Base-by-base conservation (phyloP, 352 stramenopile genomes). In the Globisporangium mamillatum region DNA sequence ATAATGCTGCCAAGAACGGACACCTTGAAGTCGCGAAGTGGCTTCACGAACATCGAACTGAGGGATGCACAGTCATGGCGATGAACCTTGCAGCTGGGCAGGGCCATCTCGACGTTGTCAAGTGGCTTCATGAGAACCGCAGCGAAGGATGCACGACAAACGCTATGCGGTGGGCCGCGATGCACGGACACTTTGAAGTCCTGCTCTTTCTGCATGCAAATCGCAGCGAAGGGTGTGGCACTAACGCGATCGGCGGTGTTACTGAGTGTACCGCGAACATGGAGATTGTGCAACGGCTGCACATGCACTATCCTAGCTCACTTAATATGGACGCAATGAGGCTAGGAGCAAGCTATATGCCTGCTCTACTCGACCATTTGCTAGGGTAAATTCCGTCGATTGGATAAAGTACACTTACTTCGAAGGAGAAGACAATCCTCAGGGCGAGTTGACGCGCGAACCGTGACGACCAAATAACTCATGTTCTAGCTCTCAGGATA, bases 81-180 rank as follows among this genome's bases (percentile, higher is more conserved):
- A 54, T 54, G 25, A 9, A 58, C 14, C 5, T 10, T 12, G 53
- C 53, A 20, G 12, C 53, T 27, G 18, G 29, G 5, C 10, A 58
- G 16, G 53, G 53, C 2, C 25, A 58, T 12, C 53, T 58, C 53
- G 24, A 38, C 10, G 14, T 52, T 18, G 22, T 48, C 32, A 10
- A 48, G 56, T 46, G 57, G 34, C 57, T 63, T 12, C 32, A 48
- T 46, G 29, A 63, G 2, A 48, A 50, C 20, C 29, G 56, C 29
- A 48, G 18, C 8, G 56, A 62, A 62, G 56, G 56, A 8, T 62
- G 56, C 24, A 62, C 56, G 4, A 3, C 10, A 0, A 29, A 18
- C 16, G 50, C 50, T 9, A 57, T 58, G 25, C 4, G 29, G 3
- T 58, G 6, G 24, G 25, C 53, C 1, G 53, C 25, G 6, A 36